These are phyloP conservation scores for Pichia sp. DNA, from an alignment of 1,139 yeast species.

Conservation along the genomic window DNA sequence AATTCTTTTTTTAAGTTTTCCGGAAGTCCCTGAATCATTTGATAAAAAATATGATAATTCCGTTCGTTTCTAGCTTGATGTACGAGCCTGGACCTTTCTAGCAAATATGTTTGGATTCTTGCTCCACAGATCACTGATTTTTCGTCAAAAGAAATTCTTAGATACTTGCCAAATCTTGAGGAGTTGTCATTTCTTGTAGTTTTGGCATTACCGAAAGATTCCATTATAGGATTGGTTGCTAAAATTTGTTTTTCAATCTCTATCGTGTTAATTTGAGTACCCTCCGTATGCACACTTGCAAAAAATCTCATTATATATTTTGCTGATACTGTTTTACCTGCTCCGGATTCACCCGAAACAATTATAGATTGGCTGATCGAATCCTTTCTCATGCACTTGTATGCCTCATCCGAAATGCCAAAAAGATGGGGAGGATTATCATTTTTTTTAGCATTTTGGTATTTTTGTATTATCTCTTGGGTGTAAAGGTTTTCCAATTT, in stretches of 20 bases:
- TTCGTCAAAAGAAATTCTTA: conserved; percentile 80
- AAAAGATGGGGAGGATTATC: conserved; percentile 94
- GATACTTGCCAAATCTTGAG: conserved; percentile 92
- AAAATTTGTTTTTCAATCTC: conserved; percentile 90
- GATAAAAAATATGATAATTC: conserved; percentile 94
- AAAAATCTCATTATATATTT: conserved; percentile 96
- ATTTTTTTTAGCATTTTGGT: conserved; percentile 85
- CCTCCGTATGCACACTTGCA: conserved; percentile 74
- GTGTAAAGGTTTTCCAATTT: conserved; percentile 84
- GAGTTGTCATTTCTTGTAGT: conserved; percentile 97
- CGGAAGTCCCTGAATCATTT: conserved; percentile 72
- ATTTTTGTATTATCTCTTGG: conserved; percentile 87
- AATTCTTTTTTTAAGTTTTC: conserved; percentile 54
- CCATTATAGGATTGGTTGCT: conserved; percentile 98
- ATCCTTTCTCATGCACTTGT: conserved; percentile 83
- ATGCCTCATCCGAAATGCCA: conserved; percentile 97
- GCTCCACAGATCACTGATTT: conserved; percentile 88
- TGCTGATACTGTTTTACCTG: conserved; percentile 97
- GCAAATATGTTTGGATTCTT: conserved; percentile 80
- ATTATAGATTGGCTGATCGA: conserved; percentile 87
- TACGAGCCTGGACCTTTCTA: conserved; percentile 90
- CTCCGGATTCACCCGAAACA: conserved; percentile 97
- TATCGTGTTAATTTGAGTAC: conserved; percentile 54
- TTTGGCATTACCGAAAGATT: conserved; percentile 97
- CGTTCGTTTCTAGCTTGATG: conserved; percentile 86